Percentiles rank a stretch among this genome's conserved stretches.
Evolutionary conservation across 441 rosid species (phyloP).

Genomic region (Kokia cookei): DNA sequence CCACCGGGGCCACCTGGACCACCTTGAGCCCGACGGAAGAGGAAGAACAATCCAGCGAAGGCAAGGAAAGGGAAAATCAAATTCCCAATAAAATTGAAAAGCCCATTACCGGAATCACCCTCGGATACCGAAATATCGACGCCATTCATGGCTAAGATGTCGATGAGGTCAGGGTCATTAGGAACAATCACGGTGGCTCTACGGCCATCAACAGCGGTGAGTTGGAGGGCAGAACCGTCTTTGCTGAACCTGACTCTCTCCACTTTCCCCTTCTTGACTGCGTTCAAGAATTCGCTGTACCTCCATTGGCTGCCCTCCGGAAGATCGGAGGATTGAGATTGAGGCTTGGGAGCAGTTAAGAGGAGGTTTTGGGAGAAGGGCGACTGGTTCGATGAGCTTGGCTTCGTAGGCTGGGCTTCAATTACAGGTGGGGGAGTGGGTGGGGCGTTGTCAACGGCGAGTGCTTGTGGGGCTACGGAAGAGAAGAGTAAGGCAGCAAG

Average conservation of each 20-base stretch:
- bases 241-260: constrained; percentile 92
- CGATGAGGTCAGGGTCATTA: constrained; percentile 90
- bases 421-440: constrained; percentile 41
- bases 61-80: constrained; percentile 71
- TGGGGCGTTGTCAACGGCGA: constrained; percentile 43
- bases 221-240: constrained; percentile 66
- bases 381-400: constrained; percentile 36
- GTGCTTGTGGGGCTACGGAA: constrained; percentile 52
- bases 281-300: constrained; percentile 89
- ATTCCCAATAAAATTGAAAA: constrained; percentile 73
- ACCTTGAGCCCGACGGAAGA: constrained; percentile 82
- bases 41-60: constrained; percentile 73
- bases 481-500: constrained; percentile 55
- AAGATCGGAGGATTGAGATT: constrained; percentile 56
- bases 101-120: constrained; percentile 82
- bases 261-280: constrained; percentile 86
- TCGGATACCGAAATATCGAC: constrained; percentile 91
- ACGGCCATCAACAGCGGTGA: constrained; percentile 79
- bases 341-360: constrained; percentile 73
- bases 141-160: constrained; percentile 86
- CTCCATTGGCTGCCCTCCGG: constrained; percentile 90
- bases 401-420: constrained; percentile 50
- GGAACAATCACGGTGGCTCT: constrained; percentile 79
- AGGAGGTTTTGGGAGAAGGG: constrained; percentile 64
- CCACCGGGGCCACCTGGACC: constrained; percentile 96